Evolutionary conservation across 2,329 filamentous ascomycete genomes (phyloP).

Genomic region (Lachnellula subtilissima): DNA sequence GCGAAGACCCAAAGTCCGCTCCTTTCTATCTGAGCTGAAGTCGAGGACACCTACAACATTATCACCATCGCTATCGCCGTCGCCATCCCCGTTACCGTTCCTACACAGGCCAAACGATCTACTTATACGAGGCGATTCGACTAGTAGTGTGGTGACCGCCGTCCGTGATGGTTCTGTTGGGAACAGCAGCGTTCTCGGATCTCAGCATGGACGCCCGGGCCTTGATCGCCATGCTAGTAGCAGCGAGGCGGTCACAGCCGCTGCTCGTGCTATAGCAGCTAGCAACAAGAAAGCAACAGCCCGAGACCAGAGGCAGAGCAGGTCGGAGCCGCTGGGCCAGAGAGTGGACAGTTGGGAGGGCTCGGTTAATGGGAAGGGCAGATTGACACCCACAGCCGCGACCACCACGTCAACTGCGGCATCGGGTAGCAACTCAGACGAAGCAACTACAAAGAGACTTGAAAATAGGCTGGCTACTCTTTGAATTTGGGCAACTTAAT

Average conservation of each 20-base stretch:
- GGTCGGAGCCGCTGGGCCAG: neutral
- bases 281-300: neutral
- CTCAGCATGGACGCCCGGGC: neutral
- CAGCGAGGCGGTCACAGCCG: constrained; percentile 18
- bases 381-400: neutral
- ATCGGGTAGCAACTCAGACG: neutral
- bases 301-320: neutral
- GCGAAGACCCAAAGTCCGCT: neutral
- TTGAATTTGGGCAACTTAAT: neutral
- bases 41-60: neutral
- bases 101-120: neutral
- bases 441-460: neutral
- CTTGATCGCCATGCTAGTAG: constrained; percentile 4
- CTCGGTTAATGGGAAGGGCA: neutral
- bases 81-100: neutral
- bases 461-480: neutral
- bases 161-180: constrained; percentile 21
- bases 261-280: constrained; percentile 9
- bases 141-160: constrained; percentile 24
- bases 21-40: neutral
- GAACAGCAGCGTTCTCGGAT: constrained; percentile 6
- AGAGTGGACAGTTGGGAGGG: neutral
- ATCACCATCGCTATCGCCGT: neutral
- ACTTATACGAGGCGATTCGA: constrained; percentile 19
- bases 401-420: neutral